Percentiles rank a stretch among this genome's conserved stretches.
These are phyloP conservation scores for Penicillium fimorum DNA, from an alignment of 495 filamentous ascomycete genomes.

Conservation along the genomic window DNA sequence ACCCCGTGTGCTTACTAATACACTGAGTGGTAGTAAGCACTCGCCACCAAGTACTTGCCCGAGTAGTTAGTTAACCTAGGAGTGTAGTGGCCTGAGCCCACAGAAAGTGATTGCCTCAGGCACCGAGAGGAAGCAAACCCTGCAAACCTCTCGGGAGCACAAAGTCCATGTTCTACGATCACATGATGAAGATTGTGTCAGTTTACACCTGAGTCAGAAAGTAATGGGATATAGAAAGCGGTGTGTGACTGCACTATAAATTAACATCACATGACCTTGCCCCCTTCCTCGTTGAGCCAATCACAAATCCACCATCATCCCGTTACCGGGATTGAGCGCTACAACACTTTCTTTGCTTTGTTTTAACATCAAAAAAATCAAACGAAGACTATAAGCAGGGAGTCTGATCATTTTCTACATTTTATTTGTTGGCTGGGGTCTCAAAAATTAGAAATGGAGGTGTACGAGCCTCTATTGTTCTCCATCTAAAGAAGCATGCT, in stretches of 20 bases:
- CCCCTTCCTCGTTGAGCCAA: slow-evolving; percentile 24
- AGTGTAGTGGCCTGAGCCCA: no score
- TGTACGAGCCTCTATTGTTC: slow-evolving; percentile 11
- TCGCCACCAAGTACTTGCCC: no score
- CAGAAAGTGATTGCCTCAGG: no score
- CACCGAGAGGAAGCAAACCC: no score
- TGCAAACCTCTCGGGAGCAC: no score
- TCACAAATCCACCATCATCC: slow-evolving; percentile 5
- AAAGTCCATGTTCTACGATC: no score
- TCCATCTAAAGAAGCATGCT: slow-evolving; percentile 1
- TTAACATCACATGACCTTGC: slow-evolving; percentile 36
- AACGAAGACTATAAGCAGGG: neutral
- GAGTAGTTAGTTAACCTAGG: no score
- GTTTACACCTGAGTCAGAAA: no score
- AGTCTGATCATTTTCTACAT: neutral
- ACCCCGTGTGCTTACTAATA: no score
- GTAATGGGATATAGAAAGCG: neutral
- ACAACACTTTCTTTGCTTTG: neutral
- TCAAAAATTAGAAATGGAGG: slow-evolving; percentile 9
- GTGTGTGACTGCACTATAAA: slow-evolving; percentile 30
- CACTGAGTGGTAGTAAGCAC: no score
- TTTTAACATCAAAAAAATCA: neutral
- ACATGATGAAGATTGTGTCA: no score
- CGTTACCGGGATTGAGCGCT: slow-evolving; percentile 10
- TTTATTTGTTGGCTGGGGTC: neutral